Base-by-base conservation (phyloP, 257 asterid genomes). In the Coffea canephora region DNA sequence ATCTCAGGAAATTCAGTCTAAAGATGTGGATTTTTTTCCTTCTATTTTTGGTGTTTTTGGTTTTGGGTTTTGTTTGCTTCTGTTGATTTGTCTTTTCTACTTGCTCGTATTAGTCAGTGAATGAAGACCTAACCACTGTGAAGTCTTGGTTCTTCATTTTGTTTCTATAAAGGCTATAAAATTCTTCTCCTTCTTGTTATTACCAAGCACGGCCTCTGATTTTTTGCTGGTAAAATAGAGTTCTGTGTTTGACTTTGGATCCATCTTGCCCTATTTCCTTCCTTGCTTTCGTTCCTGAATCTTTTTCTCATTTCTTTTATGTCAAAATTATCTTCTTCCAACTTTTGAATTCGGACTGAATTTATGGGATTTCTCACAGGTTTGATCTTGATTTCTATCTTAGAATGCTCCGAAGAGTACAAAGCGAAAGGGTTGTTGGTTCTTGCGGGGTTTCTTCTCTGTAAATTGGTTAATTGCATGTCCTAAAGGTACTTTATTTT, bases 241-340 rank as follows among this genome's bases (percentile, higher is more conserved):
- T 73, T 50, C 45, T 46, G 43, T 75, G 34, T 80, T 66, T 48
- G 75, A 39, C 76, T 52, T 65, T 36, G 70, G 79, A 80, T 74
- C 79, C 75, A 66, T 45, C 69, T 66, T 48, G 18, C 15, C 73
- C 79, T 14, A 41, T 64, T 69, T 64, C 70, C 52, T 64, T 31
- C 59, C 64, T 23, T 64, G 49, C 48, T 18, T 43, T 43, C 27
- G 61, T 36, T 66, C 55, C 34, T 41, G 68, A 19, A 54, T 13
- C 43, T 11, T 6, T 77, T 77, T 15, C 25, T 45, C 6, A 14
- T n/a, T 62, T 74, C 16, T 61, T 23, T n/a, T 8, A 13, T 25
- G 27, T 23, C 39, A 23, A 12, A 50, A 15, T 25, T 50, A 14
- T 69, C 25, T 8, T 13, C 16, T 80, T 16, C 18, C 25, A 43